Evolutionary conservation across 805 yeast species (phyloP).

Genomic region (Cyberlindnera galapagoensis): DNA sequence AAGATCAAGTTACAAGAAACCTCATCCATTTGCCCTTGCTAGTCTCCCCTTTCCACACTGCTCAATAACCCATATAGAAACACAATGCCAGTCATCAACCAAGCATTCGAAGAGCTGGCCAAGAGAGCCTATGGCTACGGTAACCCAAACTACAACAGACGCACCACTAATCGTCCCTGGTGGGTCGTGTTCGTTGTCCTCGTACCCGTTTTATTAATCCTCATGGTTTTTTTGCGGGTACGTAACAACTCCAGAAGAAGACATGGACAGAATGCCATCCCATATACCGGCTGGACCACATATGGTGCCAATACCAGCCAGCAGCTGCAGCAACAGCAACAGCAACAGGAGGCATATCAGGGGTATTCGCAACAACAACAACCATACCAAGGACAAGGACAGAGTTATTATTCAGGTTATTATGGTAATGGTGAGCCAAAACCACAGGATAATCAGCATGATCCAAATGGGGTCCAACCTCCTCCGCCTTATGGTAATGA

Average conservation of each 20-base stretch:
- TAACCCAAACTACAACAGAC: conserved; percentile 3
- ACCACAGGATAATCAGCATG: conserved; percentile 6
- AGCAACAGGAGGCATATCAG: no score
- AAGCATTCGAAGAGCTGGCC: conserved; percentile 2
- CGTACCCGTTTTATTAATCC: conserved; percentile 7
- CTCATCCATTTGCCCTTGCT: no score
- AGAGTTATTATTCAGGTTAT: no score
- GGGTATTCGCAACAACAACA: conserved; percentile 8
- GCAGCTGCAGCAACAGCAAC: conserved; percentile 9
- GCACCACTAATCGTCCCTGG: conserved; percentile 10
- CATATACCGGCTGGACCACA: conserved; percentile 21
- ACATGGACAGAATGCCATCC: conserved; percentile 15
- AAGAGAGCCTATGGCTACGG: conserved; percentile 9
- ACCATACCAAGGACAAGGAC: conserved; percentile 5
- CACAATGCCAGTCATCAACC: conserved; percentile 4
- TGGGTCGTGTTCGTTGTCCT: conserved; percentile 16
- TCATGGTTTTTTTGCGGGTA: conserved; percentile 9
- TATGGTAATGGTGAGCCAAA: conserved; percentile 1
- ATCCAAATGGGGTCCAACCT: background rate
- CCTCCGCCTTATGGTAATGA: conserved; percentile 4
- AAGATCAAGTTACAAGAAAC: no score
- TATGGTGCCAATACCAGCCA: conserved; percentile 5
- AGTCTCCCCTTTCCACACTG: no score
- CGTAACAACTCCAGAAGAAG: conserved; percentile 13
- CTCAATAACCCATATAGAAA: no score